These are phyloP conservation scores for Colletotrichum sp. DNA, from an alignment of 2,329 filamentous ascomycete genomes.

Conservation along the genomic window DNA sequence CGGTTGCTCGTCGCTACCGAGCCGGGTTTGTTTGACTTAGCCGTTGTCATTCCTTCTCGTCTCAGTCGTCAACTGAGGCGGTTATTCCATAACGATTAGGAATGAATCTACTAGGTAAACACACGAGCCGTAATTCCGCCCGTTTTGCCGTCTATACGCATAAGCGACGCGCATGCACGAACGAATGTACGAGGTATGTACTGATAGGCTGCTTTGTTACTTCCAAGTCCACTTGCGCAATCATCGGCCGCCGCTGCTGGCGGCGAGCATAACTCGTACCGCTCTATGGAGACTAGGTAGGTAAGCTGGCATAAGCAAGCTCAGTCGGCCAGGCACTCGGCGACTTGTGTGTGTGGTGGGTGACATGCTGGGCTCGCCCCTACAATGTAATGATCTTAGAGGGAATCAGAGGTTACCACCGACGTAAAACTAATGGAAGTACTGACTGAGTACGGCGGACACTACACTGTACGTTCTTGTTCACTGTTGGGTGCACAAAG, in stretches of 20 bases:
- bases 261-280: not conserved
- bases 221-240: not conserved
- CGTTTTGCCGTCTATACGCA: not conserved
- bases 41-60: not conserved
- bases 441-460: not conserved
- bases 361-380: not conserved
- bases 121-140: not conserved
- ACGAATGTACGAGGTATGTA: no score
- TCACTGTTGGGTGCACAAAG: not conserved
- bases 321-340: not conserved
- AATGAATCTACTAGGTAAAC: not conserved
- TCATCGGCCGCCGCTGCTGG: not conserved
- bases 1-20: not conserved
- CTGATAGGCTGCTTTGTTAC: not conserved
- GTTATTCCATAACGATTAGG: not conserved
- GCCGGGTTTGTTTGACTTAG: not conserved
- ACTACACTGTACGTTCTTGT: not conserved
- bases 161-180: no score
- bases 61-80: not conserved
- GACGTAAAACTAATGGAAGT: no score
- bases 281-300: not conserved
- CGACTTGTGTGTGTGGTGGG: not conserved
- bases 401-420: no score
- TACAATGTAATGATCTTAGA: no score
- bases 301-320: not conserved